phyloP scores from a whole-genome alignment of 2,329 filamentous ascomycete species.

The Corniculantispora saksenae region DNA sequence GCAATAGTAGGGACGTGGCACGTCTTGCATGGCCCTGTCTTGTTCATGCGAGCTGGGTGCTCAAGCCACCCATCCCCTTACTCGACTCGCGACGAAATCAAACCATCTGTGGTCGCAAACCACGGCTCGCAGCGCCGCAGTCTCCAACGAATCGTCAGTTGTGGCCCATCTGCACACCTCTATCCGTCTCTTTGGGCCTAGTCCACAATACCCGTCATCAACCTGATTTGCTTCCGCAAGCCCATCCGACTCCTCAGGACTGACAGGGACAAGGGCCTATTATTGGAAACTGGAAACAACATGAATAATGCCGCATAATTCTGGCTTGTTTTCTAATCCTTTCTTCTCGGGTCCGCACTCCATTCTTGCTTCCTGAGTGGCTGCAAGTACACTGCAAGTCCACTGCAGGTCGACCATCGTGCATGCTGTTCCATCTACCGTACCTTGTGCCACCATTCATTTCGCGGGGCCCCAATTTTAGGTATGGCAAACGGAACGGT shows the following conservation, averaged over 20 bases:
- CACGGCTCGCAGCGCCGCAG: background rate
- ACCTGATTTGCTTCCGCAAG: conserved; percentile 5
- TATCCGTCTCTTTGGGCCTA: background rate
- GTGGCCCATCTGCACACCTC: background rate
- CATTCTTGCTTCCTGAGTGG: too few species aligned
- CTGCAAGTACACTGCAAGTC: conserved; percentile 11
- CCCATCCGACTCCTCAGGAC: background rate
- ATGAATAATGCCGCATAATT: conserved; percentile 14
- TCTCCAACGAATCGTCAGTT: background rate
- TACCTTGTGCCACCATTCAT: conserved; percentile 4
- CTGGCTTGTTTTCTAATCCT: background rate
- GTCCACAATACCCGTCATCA: background rate
- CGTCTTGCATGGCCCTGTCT: conserved; percentile 12
- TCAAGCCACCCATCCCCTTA: conserved; percentile 9
- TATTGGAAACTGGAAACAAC: conserved; percentile 10
- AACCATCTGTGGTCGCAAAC: background rate
- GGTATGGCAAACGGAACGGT: background rate
- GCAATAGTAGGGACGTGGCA: background rate
- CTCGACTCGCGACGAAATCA: conserved; percentile 9
- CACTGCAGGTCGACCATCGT: conserved; percentile 15
- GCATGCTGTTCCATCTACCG: conserved; percentile 12
- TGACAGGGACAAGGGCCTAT: background rate
- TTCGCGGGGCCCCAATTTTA: conserved; percentile 16
- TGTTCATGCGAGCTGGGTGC: conserved; percentile 16
- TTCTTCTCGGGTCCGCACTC: background rate